Evolutionary conservation across 78 protist species (phyloP).

Genomic region (Blattamonas nauphoetae): DNA sequence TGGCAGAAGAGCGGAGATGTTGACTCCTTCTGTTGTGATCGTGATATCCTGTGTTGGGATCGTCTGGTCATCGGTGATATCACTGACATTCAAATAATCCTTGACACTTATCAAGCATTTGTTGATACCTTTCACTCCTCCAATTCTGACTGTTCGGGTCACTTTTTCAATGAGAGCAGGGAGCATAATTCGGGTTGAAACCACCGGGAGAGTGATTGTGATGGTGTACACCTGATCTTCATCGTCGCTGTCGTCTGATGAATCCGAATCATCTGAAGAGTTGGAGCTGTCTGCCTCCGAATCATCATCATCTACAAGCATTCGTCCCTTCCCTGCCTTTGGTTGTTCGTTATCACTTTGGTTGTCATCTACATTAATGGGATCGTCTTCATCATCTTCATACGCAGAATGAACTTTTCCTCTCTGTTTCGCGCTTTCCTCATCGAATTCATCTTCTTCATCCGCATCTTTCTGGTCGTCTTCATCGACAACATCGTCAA

Average conservation of each 20-base stretch:
- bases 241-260: no score
- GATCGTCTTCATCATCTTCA: not conserved
- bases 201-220: no score
- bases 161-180: not conserved
- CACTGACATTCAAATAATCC: no score
- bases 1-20: slow-evolving; percentile 47
- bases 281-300: no score
- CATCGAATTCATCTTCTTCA: not conserved
- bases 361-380: not conserved
- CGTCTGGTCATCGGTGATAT: not conserved
- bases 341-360: not conserved
- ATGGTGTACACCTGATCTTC: no score
- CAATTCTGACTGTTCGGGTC: not conserved
- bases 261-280: no score
- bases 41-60: not conserved
- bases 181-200: not conserved
- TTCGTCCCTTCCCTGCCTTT: no score
- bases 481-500: slow-evolving; percentile 1
- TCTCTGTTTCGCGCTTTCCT: not conserved
- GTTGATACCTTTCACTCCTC: not conserved
- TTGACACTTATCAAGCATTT: not conserved
- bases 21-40: slow-evolving; percentile 75
- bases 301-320: no score
- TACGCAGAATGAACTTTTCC: not conserved
- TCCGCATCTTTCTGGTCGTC: not conserved